Base-by-base conservation (phyloP, 768 basidiomycete species). In the Leccinum uliginosum region DNA sequence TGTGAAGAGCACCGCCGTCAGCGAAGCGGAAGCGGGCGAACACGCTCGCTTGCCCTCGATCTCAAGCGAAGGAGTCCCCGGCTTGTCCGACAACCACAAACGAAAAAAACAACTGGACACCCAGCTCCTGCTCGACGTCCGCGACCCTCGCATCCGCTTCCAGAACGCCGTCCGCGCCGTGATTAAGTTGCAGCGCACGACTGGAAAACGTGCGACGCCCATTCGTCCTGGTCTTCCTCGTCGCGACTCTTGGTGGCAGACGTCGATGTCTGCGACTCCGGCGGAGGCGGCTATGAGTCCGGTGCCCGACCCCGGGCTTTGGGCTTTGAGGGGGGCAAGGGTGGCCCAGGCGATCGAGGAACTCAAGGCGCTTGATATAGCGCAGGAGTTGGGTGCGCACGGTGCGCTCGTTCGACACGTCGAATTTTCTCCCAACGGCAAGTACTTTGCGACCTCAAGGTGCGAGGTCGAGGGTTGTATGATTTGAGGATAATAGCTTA, bases 351-450 rank as follows among this genome's bases (percentile, higher is more conserved):
- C 76, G 30, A 68, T 78, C 14, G 74, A 78, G 11, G 73, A 73
- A 49, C 64, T 82, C 35, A 75, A 73, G 61, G 65, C 56, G 48
- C 65, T 82, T 52, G 63, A 67, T 30, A 56, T 71, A 43, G 67
- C 69, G 7, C 75, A 80, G 54, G 75, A 75, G 46, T 56, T 79
- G 7, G 65, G 63, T 21, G 72, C 74, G 3, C 81, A 82, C 51
- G 65, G 67, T 23, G 82, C 81, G 10, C 74, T 82, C 26, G 81
- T 82, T 34, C 65, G 81, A n/a, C 80, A 82, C 51, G 57, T 83
- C 32, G 77, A 82, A 59, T 82, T 82, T 68, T 82, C 82, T 17
- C 81, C 80, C 5, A 76, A 79, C 52, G 81, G 81, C n/a, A 75
- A 73, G 61, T 80, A 75, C 55, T 62, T 82, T 52, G 81, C 81